Evolutionary conservation across 148 eudicot genomes (phyloP), one percentile per base, ranked within the genome.

Genomic region (Silene conica): DNA sequence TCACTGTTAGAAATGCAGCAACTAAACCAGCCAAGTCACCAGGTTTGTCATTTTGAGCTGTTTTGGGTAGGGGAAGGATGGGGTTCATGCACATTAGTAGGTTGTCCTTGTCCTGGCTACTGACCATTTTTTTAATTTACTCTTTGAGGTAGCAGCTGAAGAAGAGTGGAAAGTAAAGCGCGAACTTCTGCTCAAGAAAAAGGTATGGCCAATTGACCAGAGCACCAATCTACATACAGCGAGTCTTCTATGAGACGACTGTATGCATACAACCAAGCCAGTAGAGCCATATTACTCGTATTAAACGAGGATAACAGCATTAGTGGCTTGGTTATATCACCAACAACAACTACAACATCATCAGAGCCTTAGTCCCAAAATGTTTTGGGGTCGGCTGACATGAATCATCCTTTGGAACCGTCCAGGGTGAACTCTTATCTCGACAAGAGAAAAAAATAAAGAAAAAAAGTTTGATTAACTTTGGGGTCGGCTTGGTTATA

Each of bases 11-110:
- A 10, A 85, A 79, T 73, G 86, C 99, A 18, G 97, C 97, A 56
- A 95, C 99, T 45, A 95, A 95, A 83, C 85, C 83, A 46, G 94
- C 96, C 28, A 95, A 95, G 86, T 85, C 99, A 75, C 99, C 99
- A 85, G 99, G 99, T 95, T n/a, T n/a, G 41, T 34, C 41, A 34
- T 34, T 34, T 34, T 34, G 5, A 34, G 41, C 41, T 34, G 41
- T 26, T 26, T 26, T 26, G 28, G 28, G 28, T 1, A 26, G 1
- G 28, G 28, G 28, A 1, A 2, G 28, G 28, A 2, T 26, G 28
- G 28, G 28, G 28, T 26, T 26, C 28, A 26, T 26, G 28, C 2
- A 31, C 34, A 31, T 31, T 3, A 31, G 0, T 31, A 31, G 34
- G 34, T 2, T 68, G 3, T 66, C 8, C 67, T n/a, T n/a, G n/a